Evolutionary conservation across 1,284 basidiomycete genomes (phyloP), one percentile per base, ranked within the genome.

Genomic region (Flammula alnicola): DNA sequence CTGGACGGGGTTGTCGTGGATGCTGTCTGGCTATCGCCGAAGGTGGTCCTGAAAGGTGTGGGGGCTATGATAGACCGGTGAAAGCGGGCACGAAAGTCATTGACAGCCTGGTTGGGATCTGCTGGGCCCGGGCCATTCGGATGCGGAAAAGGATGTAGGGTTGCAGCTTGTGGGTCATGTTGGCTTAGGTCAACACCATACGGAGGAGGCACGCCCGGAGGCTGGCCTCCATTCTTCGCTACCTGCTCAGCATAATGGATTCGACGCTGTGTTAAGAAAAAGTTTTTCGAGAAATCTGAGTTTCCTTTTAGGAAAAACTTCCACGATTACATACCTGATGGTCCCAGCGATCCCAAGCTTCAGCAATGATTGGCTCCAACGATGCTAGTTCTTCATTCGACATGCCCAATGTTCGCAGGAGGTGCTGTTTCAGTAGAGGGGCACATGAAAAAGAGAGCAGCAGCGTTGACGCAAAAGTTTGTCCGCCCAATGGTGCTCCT

Each of bases 271-370:
- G 42, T 46, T 39, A 35, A 23, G 29, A 44, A 35, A 50, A 6
- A 25, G 23, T 44, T 44, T 16, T 44, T 14, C 29, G 22, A 39
- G 31, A 36, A 30, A n/a, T 16, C 5, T 12, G 17, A 44, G 36
- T 37, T 45, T 42, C 30, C 19, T 43, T 47, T 27, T 47, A 33
- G 32, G 35, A 47, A 49, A 27, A 41, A 44, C 50, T 23, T 29
- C 31, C 47, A 54, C 11, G 39, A 30, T 31, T 27, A 63, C 78
- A 50, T 58, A 89, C 87, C 68, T 86, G 82, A 54, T 82, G 80
- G 62, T 91, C 84, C 88, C 88, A 91, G 40, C 85, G 83, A 54
- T 91, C 88, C 78, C 86, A 91, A 17, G 88, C 88, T 43, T 86
- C 83, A 3, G 88, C 88, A 49, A 91, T 86, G 54, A 89, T 75